Evolutionary conservation across 2,329 filamentous ascomycete genomes (phyloP).

Genomic region (Neopestalotiopsis rosae): DNA sequence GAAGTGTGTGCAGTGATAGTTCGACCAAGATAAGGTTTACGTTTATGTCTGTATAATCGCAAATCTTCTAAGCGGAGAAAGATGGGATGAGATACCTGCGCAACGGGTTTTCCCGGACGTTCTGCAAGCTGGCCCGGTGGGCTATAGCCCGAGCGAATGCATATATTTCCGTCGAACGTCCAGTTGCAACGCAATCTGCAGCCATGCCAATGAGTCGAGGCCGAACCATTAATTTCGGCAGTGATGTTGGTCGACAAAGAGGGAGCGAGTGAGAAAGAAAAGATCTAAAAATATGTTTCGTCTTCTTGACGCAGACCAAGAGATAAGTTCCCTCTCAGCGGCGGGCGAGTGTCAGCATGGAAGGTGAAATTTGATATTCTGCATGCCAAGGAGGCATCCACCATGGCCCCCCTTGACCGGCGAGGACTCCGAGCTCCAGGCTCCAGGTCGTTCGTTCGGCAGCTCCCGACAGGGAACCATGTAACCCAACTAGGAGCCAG

Average conservation of each 20-base stretch:
- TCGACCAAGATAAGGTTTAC: background rate
- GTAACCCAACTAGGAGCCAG: background rate
- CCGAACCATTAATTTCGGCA: background rate
- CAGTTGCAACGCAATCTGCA: no score
- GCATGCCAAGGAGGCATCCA: slow-evolving; percentile 10
- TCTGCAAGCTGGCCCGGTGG: background rate
- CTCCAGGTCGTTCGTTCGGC: slow-evolving; percentile 1
- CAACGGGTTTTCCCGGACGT: background rate
- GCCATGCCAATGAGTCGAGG: background rate
- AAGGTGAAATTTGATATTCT: slow-evolving; percentile 11
- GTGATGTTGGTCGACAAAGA: background rate
- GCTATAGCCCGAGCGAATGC: background rate
- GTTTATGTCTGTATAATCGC: background rate
- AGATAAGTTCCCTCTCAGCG: no score
- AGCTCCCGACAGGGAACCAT: slow-evolving; percentile 12
- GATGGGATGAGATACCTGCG: background rate
- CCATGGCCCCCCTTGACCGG: background rate
- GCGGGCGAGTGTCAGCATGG: background rate
- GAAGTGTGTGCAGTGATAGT: background rate
- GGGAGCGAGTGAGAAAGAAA: no score
- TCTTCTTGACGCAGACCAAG: background rate
- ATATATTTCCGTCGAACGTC: background rate
- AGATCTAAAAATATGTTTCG: background rate
- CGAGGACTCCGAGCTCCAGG: background rate
- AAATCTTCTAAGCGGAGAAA: background rate